A percentile compares a stretch with the other conserved stretches of the same genome.
phyloP scores from a whole-genome alignment of 2,329 filamentous ascomycete species.

The Colletotrichum filicis region DNA sequence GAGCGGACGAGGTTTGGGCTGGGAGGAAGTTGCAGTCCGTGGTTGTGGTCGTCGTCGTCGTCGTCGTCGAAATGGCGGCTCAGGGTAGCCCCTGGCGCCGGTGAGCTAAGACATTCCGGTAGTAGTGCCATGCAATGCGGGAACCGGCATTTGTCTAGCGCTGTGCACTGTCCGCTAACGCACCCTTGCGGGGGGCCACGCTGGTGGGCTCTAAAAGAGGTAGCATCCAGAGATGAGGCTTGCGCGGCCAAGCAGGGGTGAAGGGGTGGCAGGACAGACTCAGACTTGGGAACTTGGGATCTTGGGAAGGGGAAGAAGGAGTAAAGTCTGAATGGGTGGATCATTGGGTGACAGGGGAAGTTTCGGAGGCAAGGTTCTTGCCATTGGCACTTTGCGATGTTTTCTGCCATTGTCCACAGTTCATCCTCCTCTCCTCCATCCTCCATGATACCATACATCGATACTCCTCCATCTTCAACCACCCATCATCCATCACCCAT shows the following conservation, averaged over 20 bases:
- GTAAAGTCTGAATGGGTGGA: too few species aligned
- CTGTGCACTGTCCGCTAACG: neutral
- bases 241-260: slow-evolving; percentile 23
- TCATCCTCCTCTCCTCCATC: neutral
- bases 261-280: neutral
- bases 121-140: slow-evolving; percentile 14
- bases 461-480: neutral
- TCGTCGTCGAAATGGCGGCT: slow-evolving; percentile 25
- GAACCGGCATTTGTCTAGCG: slow-evolving; percentile 17
- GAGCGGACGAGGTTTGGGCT: neutral
- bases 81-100: neutral
- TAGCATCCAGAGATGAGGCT: slow-evolving; percentile 21
- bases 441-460: too few species aligned
- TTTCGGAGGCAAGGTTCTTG: too few species aligned
- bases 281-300: too few species aligned
- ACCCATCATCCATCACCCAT: neutral
- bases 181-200: neutral
- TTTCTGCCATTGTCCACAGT: neutral
- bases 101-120: neutral
- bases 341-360: too few species aligned
- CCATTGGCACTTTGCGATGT: neutral
- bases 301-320: too few species aligned
- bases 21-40: neutral
- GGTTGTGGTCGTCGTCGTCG: neutral
- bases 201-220: slow-evolving; percentile 16